Evolutionary conservation across 208 protist species (phyloP).

Genomic region (Wallacemonas sp.): DNA sequence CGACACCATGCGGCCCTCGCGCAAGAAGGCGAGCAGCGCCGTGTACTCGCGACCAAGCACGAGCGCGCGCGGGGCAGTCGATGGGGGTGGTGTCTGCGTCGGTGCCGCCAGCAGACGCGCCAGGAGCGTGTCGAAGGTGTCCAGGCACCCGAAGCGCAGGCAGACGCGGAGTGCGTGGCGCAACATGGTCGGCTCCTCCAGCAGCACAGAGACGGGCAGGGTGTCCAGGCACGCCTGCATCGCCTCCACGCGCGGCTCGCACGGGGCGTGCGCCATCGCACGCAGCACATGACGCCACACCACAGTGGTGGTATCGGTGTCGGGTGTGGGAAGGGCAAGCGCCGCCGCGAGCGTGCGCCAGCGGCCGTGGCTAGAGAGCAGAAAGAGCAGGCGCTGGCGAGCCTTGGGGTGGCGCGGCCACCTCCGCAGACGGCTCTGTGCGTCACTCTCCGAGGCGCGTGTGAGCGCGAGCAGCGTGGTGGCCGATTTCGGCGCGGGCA

Average conservation of each 20-base stretch:
- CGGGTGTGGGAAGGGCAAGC: neutral
- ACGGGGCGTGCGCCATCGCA: constrained; percentile 20
- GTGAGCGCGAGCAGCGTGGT: neutral
- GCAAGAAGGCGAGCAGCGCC: constrained; percentile 21
- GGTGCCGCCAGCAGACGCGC: too few relatives aligned
- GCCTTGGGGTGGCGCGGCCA: neutral
- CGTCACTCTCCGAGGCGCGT: neutral
- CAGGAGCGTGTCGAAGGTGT: constrained; percentile 6
- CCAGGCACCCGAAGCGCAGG: constrained; percentile 25
- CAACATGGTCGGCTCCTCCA: constrained; percentile 4
- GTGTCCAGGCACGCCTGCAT: neutral
- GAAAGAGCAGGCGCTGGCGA: constrained; percentile 4
- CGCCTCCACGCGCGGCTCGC: constrained; percentile 5
- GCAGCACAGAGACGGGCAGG: neutral
- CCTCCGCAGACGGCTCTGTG: neutral
- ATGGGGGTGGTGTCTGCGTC: neutral
- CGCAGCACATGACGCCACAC: constrained; percentile 29
- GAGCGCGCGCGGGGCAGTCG: too few relatives aligned
- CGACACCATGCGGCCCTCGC: too few relatives aligned
- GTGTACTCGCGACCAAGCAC: constrained; percentile 20
- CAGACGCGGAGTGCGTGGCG: constrained; percentile 23
- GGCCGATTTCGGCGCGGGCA: constrained; percentile 21
- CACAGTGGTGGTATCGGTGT: too few relatives aligned
- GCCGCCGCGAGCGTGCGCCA: constrained; percentile 18
- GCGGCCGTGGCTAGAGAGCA: constrained; percentile 23